phyloP scores from a whole-genome alignment of 2,329 filamentous ascomycete species.

The Exophiala lecanii-corni region DNA sequence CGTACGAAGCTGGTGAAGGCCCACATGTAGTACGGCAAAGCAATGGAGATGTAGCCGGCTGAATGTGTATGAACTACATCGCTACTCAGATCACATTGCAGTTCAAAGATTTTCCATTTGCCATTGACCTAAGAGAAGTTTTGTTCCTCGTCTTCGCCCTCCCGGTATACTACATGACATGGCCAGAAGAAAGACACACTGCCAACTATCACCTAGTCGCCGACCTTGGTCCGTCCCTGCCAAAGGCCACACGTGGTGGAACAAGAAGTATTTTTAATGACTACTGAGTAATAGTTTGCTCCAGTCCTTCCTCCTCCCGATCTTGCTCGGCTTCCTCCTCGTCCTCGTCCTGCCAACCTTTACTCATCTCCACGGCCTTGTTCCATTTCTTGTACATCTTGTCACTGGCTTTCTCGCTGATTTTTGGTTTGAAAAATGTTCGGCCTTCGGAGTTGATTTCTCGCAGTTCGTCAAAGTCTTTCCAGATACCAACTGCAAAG shows the following conservation, averaged over 20 bases:
- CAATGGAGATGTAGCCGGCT: conserved; percentile 12
- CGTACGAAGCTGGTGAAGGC: conserved; percentile 32
- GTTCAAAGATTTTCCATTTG: too few relatives aligned
- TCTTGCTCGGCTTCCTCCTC: conserved; percentile 13
- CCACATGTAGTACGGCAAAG: too few relatives aligned
- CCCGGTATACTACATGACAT: too few relatives aligned
- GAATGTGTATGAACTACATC: too few relatives aligned
- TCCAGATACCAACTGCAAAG: conserved; percentile 75
- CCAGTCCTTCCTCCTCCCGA: conserved; percentile 5
- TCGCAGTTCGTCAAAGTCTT: conserved; percentile 66
- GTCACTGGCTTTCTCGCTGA: conserved; percentile 53
- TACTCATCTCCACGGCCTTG: conserved; percentile 73
- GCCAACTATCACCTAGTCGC: too few relatives aligned
- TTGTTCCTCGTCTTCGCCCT: too few relatives aligned
- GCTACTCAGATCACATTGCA: too few relatives aligned
- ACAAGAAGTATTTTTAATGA: too few relatives aligned
- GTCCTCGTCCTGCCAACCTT: conserved; percentile 57
- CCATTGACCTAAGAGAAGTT: too few relatives aligned
- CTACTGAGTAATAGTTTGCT: conserved; percentile 1
- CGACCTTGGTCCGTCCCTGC: too few relatives aligned
- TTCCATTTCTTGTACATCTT: conserved; percentile 68
- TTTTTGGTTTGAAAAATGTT: conserved; percentile 64
- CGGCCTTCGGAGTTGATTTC: conserved; percentile 67
- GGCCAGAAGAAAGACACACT: too few relatives aligned
- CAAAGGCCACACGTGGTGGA: too few relatives aligned